Conservation (phyloP, 1,284 basidiomycete genomes). For the Cutaneotrichosporon sp. region DNA sequence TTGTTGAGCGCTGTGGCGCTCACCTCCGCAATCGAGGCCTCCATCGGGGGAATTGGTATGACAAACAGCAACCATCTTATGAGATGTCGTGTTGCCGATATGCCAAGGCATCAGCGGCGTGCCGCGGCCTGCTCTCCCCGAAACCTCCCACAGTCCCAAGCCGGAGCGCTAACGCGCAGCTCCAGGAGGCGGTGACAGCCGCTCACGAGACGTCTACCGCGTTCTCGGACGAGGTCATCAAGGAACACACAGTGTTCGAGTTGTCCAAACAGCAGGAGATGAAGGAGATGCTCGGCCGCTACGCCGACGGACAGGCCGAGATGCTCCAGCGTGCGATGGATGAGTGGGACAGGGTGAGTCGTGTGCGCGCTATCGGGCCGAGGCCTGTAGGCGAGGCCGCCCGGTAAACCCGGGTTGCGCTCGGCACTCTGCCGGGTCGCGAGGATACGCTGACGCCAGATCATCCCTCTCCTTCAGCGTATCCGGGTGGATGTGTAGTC, state of each 20-base stretch:
- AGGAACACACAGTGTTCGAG: constrained; percentile 87
- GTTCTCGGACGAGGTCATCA: constrained; percentile 88
- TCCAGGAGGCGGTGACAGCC: constrained; percentile 91
- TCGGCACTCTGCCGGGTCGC: background rate
- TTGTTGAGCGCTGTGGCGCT: background rate
- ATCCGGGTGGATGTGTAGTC: constrained; percentile 75
- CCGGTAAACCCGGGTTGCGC: background rate
- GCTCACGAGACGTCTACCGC: constrained; percentile 94
- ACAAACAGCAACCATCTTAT: background rate
- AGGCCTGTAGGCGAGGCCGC: background rate
- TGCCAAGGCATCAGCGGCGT: background rate
- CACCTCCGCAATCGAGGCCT: background rate
- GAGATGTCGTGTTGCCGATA: background rate
- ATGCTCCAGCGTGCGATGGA: constrained; percentile 88
- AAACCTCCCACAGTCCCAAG: background rate
- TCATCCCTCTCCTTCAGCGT: constrained; percentile 79
- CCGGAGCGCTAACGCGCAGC: constrained; percentile 54
- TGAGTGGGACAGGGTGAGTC: constrained; percentile 71
- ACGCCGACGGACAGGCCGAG: constrained; percentile 92
- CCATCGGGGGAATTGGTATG: background rate
- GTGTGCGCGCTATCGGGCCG: background rate
- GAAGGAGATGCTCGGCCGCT: constrained; percentile 85
- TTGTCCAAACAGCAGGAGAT: constrained; percentile 87
- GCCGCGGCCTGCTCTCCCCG: background rate
- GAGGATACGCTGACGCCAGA: constrained; percentile 42